Evolutionary conservation across 441 rosid species (phyloP).

Genomic region (Gossypium lobatum): DNA sequence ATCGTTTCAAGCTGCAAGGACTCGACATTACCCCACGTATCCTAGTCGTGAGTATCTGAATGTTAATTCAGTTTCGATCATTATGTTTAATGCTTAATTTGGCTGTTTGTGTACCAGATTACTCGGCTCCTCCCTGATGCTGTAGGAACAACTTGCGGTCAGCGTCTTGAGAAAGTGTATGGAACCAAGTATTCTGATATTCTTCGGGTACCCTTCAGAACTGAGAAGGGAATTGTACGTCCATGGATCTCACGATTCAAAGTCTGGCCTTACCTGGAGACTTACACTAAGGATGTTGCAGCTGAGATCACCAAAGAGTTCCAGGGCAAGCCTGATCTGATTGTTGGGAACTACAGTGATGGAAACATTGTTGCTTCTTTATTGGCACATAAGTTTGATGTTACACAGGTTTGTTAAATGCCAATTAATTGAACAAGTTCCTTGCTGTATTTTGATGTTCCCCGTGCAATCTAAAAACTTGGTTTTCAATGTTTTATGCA

Average conservation of each 20-base stretch:
- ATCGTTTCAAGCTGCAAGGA: slow-evolving; percentile 84
- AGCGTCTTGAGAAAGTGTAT: slow-evolving; percentile 83
- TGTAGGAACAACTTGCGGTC: slow-evolving; percentile 89
- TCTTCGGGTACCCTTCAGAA: slow-evolving; percentile 92
- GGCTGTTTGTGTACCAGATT: slow-evolving; percentile 35
- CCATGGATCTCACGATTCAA: slow-evolving; percentile 93
- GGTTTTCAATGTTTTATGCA: slow-evolving; percentile 17
- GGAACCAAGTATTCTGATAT: slow-evolving; percentile 79
- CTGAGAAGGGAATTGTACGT: slow-evolving; percentile 75
- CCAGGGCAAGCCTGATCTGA: slow-evolving; percentile 86
- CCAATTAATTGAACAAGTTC: neutral
- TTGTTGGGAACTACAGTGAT: slow-evolving; percentile 93
- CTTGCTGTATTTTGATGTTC: neutral
- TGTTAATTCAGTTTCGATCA: neutral
- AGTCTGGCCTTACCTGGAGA: slow-evolving; percentile 97
- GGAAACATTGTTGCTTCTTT: slow-evolving; percentile 95
- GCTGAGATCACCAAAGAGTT: slow-evolving; percentile 72
- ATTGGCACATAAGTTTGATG: slow-evolving; percentile 80
- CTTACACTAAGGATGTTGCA: slow-evolving; percentile 92
- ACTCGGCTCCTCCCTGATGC: slow-evolving; percentile 85
- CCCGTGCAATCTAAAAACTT: neutral
- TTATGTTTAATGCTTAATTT: slow-evolving; percentile 11
- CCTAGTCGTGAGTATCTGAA: slow-evolving; percentile 56
- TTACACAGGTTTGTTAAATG: slow-evolving; percentile 64
- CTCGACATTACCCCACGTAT: slow-evolving; percentile 78